These are phyloP conservation scores for Vaccinium myrtillus DNA, from an alignment of 148 eudicot genomes.

Conservation along the genomic window DNA sequence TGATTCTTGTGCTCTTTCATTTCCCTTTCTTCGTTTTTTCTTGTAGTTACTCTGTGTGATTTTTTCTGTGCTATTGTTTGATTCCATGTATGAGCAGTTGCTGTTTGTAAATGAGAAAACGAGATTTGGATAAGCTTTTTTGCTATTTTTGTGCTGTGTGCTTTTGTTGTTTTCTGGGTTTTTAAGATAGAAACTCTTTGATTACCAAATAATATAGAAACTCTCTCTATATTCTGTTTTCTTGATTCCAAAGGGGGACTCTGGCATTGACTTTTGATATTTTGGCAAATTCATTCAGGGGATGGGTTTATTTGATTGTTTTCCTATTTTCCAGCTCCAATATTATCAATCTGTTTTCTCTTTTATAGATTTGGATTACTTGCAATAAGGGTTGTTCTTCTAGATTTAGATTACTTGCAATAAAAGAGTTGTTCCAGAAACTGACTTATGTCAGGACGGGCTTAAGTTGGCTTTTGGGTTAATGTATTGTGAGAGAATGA, in stretches of 20 bases:
- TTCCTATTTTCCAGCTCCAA: neutral
- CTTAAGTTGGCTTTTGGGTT: no score
- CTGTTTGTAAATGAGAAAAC: neutral
- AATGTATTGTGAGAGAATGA: no score
- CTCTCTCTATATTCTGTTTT: neutral
- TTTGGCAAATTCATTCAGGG: neutral
- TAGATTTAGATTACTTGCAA: no score
- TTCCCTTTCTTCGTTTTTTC: neutral
- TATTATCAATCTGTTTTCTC: neutral
- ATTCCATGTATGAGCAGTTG: constrained; percentile 38
- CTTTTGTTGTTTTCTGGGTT: neutral
- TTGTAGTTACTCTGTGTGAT: neutral
- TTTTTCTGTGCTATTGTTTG: constrained; percentile 9
- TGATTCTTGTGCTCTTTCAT: neutral
- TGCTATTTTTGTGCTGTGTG: constrained; percentile 4
- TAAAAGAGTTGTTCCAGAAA: neutral
- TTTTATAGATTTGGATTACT: no score
- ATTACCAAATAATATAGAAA: no score
- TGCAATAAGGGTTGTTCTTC: neutral
- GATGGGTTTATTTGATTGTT: constrained; percentile 2
- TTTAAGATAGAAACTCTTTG: neutral
- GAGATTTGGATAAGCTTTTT: neutral
- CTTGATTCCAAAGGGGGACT: no score
- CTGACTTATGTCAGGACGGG: no score
- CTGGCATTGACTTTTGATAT: no score